Evolutionary conservation across 2,329 filamentous ascomycete species (phyloP), one percentile per base, ranked within the genome.

Genomic region (Botrytis pseudocinerea): DNA sequence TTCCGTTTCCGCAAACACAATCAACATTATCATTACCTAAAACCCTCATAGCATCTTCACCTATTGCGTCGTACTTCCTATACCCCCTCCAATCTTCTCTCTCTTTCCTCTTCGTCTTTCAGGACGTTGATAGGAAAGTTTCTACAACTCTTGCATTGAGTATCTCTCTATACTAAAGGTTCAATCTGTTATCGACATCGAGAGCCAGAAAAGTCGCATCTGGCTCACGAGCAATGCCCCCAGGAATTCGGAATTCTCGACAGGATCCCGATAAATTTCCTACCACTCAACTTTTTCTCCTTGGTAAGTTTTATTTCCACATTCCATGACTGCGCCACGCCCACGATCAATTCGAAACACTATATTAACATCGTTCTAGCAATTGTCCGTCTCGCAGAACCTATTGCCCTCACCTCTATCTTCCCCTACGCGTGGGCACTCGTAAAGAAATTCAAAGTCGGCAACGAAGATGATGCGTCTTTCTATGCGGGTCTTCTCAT

Each of bases 391-490:
- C 89, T 98, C 77, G 93, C 94, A 70, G 95, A 98, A 83, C 95
- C 95, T 35, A 95, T 98, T 78, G 94, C 95, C 69, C 88, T 98
- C 76, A 97, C 94, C 1, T 96, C 93, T 80, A 96, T 97, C 82
- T 97, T 95, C 79, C 95, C 95, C 32, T 98, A 97, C 82, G 93
- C 93, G 74, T 97, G 92, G 92, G 88, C 92, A 74, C 90, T 95
- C 77, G 91, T 95, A 77, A 93, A 93, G 82, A 87, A 90, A 78
- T 94, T 94, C 82, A 80, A 93, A 59, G 87, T 95, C 77, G 92
- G 91, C 75, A 87, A 89, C 78, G 88, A 90, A 77, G 85, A 88
- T 83, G 89, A 95, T 89, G 93, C 93, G 74, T 97, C 91, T 54
- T 95, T 93, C 83, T 97, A 97, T 83, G 92, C 95, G 44, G 95